Percentiles rank a stretch among this genome's conserved stretches.
phyloP scores from a whole-genome alignment of 2,329 filamentous ascomycete species.

The Xylariomycetidae sp. region DNA sequence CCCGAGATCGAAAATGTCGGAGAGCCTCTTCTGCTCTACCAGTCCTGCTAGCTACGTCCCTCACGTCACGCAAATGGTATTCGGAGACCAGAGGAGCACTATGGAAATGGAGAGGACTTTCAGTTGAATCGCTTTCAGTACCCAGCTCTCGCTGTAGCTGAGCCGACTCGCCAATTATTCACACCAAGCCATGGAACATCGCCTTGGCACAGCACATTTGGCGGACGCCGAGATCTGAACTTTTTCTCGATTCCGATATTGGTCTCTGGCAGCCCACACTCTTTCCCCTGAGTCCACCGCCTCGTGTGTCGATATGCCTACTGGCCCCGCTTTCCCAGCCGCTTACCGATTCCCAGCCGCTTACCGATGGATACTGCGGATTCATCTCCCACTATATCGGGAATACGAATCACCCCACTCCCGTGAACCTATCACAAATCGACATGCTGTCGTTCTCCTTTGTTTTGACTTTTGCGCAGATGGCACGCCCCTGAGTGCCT shows the following conservation, averaged over 20 bases:
- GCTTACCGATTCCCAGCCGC: conserved; percentile 2
- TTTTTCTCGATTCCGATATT: background rate
- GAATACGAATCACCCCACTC: conserved; percentile 3
- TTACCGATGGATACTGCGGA: background rate
- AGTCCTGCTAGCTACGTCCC: conserved; percentile 42
- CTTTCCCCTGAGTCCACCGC: no score
- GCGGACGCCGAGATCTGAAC: background rate
- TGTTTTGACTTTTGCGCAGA: conserved; percentile 6
- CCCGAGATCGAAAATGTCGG: conserved; percentile 98
- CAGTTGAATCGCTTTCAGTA: background rate
- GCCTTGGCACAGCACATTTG: background rate
- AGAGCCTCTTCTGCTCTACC: conserved; percentile 89
- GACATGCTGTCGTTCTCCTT: conserved; percentile 7
- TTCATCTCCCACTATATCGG: conserved; percentile 3
- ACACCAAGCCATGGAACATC: no score
- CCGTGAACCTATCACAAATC: conserved; percentile 2
- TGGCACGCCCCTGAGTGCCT: background rate
- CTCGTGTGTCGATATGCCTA: no score
- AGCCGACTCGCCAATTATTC: no score
- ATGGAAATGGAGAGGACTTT: background rate
- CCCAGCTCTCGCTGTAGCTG: background rate
- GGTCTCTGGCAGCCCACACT: background rate
- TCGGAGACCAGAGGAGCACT: background rate
- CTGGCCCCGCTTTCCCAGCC: background rate
- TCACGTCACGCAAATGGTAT: background rate